Evolutionary conservation across 2,329 filamentous ascomycete species (phyloP).

Genomic region (Aspergillus sp.): DNA sequence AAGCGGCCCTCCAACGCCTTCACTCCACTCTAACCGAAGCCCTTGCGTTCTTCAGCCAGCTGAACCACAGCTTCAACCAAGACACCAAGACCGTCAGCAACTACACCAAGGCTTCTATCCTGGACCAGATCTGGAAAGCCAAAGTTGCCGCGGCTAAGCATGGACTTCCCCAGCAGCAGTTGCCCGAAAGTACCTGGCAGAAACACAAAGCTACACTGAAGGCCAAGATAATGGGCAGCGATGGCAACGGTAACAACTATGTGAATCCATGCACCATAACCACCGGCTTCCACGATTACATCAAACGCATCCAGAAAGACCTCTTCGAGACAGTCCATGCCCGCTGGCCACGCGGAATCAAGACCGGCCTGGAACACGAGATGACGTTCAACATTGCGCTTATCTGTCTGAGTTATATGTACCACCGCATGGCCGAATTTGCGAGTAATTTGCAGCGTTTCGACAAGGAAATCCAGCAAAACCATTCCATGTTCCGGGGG

Average conservation of each 20-base stretch:
- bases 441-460: background rate
- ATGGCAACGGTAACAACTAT: background rate
- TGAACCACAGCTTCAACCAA: slow-evolving; percentile 5
- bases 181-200: no score
- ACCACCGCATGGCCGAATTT: background rate
- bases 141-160: background rate
- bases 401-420: background rate
- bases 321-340: background rate
- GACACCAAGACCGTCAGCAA: slow-evolving; percentile 3
- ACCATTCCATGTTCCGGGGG: background rate
- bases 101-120: background rate
- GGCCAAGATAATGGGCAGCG: no score
- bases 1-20: slow-evolving; percentile 9
- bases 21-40: slow-evolving; percentile 10
- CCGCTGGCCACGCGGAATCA: background rate
- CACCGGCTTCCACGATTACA: background rate
- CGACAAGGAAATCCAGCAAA: background rate
- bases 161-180: background rate
- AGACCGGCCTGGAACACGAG: background rate
- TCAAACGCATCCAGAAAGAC: background rate
- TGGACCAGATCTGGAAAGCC: slow-evolving; percentile 5
- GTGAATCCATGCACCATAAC: background rate
- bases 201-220: no score
- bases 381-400: background rate
- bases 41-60: slow-evolving; percentile 12